A percentile compares a stretch with the other conserved stretches of the same genome.
Conservation (phyloP, 208 protist species). For the Leishmania arabica region DNA sequence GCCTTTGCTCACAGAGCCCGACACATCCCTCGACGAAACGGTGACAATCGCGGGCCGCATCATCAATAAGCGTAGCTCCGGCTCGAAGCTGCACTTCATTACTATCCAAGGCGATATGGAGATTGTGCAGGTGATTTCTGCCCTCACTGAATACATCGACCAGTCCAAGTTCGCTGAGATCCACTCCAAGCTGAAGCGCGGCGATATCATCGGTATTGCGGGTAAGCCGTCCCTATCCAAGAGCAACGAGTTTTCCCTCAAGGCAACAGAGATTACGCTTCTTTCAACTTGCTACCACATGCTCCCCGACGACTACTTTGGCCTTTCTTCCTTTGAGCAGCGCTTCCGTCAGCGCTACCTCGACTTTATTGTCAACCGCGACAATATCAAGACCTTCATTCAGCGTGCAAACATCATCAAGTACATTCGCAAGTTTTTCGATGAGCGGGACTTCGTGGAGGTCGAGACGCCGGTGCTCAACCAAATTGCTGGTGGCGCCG, state of each 20-base stretch:
- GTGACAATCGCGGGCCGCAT: constrained; percentile 92
- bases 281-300: constrained; percentile 99
- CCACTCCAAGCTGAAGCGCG: constrained; percentile 93
- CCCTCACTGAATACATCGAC: constrained; percentile 59
- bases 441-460: constrained; percentile 96
- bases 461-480: constrained; percentile 99
- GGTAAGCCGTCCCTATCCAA: constrained; percentile 93
- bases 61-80: constrained; percentile 78
- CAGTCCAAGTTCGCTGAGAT: constrained; percentile 85
- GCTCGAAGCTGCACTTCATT: constrained; percentile 97
- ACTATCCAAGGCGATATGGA: constrained; percentile 94
- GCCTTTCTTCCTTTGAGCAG: constrained; percentile 95
- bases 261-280: constrained; percentile 82
- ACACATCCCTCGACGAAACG: constrained; percentile 47
- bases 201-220: constrained; percentile 98
- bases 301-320: constrained; percentile 96
- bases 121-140: constrained; percentile 95
- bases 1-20: constrained; percentile 52
- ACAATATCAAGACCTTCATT: constrained; percentile 95
- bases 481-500: constrained; percentile 98
- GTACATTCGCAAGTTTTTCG: constrained; percentile 98
- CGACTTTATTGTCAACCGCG: constrained; percentile 99
- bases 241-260: constrained; percentile 91
- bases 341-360: constrained; percentile 98
- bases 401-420: constrained; percentile 95